phyloP scores from a whole-genome alignment of 257 asterid species.

The Solanum sparsipilum region DNA sequence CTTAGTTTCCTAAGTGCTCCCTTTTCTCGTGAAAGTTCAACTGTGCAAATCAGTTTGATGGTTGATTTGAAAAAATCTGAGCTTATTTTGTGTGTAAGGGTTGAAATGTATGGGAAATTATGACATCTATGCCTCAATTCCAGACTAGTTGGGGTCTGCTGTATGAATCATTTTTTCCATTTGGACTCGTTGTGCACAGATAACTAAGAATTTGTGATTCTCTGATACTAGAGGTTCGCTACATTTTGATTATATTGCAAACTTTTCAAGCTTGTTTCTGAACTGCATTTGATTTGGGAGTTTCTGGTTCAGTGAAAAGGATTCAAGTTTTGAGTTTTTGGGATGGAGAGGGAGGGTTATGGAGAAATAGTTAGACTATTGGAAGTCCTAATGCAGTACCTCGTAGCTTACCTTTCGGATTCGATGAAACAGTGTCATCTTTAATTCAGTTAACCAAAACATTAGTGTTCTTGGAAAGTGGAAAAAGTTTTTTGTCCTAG shows the following conservation, averaged over 20 bases:
- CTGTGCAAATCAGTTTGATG: not conserved
- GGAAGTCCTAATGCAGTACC: not conserved
- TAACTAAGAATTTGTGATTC: not conserved
- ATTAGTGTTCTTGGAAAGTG: not conserved
- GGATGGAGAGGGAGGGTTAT: not conserved
- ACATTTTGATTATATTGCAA: not conserved
- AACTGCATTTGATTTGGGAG: not conserved
- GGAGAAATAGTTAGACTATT: not conserved
- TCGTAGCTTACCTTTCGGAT: not conserved
- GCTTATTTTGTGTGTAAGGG: not conserved
- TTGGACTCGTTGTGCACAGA: not conserved
- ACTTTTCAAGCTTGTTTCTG: not conserved
- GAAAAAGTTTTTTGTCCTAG: not conserved
- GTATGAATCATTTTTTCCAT: not conserved
- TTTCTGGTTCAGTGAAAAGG: not conserved
- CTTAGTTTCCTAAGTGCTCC: not conserved
- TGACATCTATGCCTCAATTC: not conserved
- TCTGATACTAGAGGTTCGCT: not conserved
- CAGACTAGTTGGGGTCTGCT: not conserved
- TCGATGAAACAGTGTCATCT: not conserved
- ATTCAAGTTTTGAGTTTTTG: not conserved
- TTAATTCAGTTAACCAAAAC: not conserved
- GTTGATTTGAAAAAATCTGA: not conserved
- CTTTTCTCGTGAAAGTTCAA: not conserved
- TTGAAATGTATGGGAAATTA: not conserved